phyloP scores from a whole-genome alignment of 2,329 filamentous ascomycete species.

The Dactylellina drechsleri region DNA sequence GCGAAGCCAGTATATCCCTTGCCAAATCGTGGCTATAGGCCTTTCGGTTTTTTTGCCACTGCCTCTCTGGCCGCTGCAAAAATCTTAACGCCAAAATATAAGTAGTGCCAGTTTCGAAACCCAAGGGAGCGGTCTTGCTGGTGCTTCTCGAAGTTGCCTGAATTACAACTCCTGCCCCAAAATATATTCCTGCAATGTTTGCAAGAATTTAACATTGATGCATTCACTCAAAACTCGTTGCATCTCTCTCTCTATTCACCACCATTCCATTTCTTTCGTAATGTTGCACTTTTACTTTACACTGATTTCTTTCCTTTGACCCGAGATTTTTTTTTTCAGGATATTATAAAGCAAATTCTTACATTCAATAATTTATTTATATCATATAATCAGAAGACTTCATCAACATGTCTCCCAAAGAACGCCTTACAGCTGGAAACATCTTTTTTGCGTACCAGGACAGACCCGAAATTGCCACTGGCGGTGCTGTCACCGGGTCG shows the following conservation, averaged over 20 bases:
- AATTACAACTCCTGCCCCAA: neutral
- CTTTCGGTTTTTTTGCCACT: no score
- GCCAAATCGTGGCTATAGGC: no score
- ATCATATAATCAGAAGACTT: neutral
- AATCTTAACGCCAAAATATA: no score
- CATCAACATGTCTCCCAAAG: constrained; percentile 37
- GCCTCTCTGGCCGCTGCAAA: no score
- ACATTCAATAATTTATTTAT: neutral
- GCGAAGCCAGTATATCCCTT: no score
- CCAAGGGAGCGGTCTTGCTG: no score
- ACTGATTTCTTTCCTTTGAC: neutral
- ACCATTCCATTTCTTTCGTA: neutral
- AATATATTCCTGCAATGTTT: no score
- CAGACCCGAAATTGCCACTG: constrained; percentile 36
- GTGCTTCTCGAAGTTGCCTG: constrained; percentile 7
- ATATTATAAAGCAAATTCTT: neutral
- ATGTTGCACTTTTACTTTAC: neutral
- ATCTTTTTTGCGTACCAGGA: constrained; percentile 43
- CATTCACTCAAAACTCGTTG: no score
- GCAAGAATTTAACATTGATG: no score
- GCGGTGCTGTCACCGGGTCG: constrained; percentile 30
- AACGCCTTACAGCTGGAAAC: constrained; percentile 28
- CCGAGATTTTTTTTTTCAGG: neutral
- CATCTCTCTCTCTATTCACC: no score
- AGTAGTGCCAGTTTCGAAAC: no score